Conservation (phyloP, 805 yeast genomes). For the Metschnikowia arizonensis region DNA sequence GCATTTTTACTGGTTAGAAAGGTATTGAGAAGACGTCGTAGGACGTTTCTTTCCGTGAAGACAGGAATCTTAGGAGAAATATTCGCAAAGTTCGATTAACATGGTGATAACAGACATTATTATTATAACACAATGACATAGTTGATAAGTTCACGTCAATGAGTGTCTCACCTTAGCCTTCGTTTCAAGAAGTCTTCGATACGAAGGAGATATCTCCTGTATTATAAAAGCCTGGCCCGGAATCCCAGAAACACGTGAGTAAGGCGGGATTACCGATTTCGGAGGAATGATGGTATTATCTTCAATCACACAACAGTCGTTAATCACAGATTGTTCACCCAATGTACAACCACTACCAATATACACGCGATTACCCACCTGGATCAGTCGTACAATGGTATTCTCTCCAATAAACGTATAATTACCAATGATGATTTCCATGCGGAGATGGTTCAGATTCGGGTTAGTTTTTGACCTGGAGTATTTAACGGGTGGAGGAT, state of each 20-base stretch:
- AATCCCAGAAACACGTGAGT: slow-evolving; percentile 40
- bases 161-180: slow-evolving; percentile 27
- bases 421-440: slow-evolving; percentile 38
- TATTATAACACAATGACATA: too few relatives aligned
- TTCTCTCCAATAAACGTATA: slow-evolving; percentile 41
- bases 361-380: slow-evolving; percentile 47
- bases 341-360: slow-evolving; percentile 42
- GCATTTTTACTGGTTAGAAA: slow-evolving; percentile 2
- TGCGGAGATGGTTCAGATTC: slow-evolving; percentile 8
- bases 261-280: slow-evolving; percentile 48
- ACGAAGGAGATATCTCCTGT: slow-evolving; percentile 26
- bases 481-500: slow-evolving; percentile 23
- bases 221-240: slow-evolving; percentile 33
- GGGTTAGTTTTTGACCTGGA: neutral
- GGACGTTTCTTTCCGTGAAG: neutral
- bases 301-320: slow-evolving; percentile 50
- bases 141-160: slow-evolving; percentile 10
- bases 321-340: slow-evolving; percentile 35
- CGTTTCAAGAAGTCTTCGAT: slow-evolving; percentile 33
- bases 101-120: too few relatives aligned
- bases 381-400: slow-evolving; percentile 31
- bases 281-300: slow-evolving; percentile 41
- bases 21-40: slow-evolving; percentile 3
- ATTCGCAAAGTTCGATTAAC: slow-evolving; percentile 11
- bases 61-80: slow-evolving; percentile 15